Conservation (phyloP, 345 rosid genomes). For the Geranium rotundifolium region DNA sequence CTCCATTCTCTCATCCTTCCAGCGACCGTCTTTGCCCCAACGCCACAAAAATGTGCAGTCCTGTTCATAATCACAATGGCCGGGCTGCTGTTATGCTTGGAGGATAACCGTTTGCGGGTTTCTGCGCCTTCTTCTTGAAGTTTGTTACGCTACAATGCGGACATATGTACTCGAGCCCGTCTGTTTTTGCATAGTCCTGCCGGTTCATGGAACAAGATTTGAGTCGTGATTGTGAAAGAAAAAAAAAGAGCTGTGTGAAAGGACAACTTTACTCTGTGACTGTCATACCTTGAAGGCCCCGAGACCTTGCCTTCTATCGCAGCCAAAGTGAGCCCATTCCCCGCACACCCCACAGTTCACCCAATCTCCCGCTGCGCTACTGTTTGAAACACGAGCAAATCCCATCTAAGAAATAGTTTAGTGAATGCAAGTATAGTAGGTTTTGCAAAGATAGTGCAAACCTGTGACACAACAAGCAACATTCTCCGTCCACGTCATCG, state of each 20-base stretch:
- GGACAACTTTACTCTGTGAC: too few relatives aligned
- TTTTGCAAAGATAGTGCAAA: not conserved
- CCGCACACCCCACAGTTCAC: conserved; percentile 45
- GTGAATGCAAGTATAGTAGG: too few relatives aligned
- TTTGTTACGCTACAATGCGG: conserved; percentile 32
- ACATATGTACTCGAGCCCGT: conserved; percentile 41
- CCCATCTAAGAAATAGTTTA: not conserved
- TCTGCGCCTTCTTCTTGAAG: conserved; percentile 12
- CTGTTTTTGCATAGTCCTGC: conserved; percentile 47
- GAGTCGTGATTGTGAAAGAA: too few relatives aligned
- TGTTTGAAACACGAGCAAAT: conserved; percentile 3
- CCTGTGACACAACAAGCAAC: conserved; percentile 51
- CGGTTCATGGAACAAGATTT: not conserved
- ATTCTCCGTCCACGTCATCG: conserved; percentile 48
- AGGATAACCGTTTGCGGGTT: conserved; percentile 1
- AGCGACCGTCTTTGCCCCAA: too few relatives aligned
- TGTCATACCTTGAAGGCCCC: conserved; percentile 41
- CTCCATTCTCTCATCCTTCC: too few relatives aligned
- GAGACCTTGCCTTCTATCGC: conserved; percentile 47
- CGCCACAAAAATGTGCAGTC: too few relatives aligned
- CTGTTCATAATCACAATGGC: not conserved
- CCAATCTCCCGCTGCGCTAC: conserved; percentile 54
- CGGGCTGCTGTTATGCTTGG: not conserved
- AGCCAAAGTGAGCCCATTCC: conserved; percentile 53
- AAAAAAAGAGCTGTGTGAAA: too few relatives aligned